Base-by-base conservation (phyloP, 225 moss, liverwort and hornwort species). In the Straminergon stramineum region DNA sequence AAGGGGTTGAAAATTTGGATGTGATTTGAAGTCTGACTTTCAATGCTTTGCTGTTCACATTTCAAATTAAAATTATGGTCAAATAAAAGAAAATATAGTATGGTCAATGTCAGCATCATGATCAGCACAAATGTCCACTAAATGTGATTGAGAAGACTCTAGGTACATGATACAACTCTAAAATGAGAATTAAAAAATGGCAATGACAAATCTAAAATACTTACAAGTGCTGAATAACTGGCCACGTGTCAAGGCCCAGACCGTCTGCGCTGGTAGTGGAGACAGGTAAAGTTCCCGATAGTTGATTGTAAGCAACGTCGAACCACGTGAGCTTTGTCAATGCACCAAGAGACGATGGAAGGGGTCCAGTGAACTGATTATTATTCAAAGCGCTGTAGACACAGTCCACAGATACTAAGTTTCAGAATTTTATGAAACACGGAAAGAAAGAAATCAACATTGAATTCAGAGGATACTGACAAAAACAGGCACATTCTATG, bases 171-270 rank as follows among this genome's bases (percentile, higher is more conserved):
- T 79, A 79, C 7, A 79, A 27, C n/a, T 56, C 24, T 5, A 26
- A n/a, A n/a, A n/a, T 79, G 57, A 3, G 4, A 57, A n/a, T 27
- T 11, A 7, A 57, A 13, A 80, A 28, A 39, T 34, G 35, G 35
- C 24, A 34, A 34, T 64, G 53, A 32, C 14, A 80, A 85, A 86
- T 52, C 30, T 53, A 37, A 86, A 82, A 45, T 43, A 60, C 92
- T 80, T 89, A 92, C 92, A 91, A 95, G 87, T 97, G 96, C 68
- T 66, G 13, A 70, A 91, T 92, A 27, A 9, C 19, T 21, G 87
- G 90, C 85, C 96, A 85, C 64, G 57, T 86, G 71, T 97, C 96
- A 37, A 97, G 86, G 32, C 97, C 97, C n/a, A 93, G 52, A 11
- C 87, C 86, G 56, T 91, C 76, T 61, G 9, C 0, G 32, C 77